Percentiles rank a stretch among this genome's conserved stretches.
These are phyloP conservation scores for Hibiscus trionum DNA, from an alignment of 345 rosid species.

Conservation along the genomic window DNA sequence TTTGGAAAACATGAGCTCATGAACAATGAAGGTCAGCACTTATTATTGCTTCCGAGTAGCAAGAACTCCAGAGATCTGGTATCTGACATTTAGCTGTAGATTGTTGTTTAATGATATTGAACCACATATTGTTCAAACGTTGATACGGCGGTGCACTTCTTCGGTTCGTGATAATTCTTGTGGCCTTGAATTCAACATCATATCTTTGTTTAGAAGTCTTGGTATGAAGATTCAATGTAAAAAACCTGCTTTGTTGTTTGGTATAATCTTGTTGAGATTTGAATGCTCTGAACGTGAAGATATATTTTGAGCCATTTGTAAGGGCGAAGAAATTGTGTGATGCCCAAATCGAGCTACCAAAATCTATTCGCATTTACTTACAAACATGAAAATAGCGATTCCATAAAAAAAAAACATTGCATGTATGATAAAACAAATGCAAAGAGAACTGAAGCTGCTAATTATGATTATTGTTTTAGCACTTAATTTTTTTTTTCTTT, in stretches of 20 bases:
- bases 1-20: slow-evolving; percentile 60
- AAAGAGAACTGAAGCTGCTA: too few species aligned
- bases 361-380: too few species aligned
- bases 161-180: background rate
- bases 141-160: background rate
- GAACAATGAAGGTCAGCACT: background rate
- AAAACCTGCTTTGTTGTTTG: background rate
- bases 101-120: background rate
- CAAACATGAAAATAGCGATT: too few species aligned
- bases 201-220: background rate
- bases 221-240: background rate
- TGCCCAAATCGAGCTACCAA: too few species aligned
- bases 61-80: background rate
- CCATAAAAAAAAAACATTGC: too few species aligned
- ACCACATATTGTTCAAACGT: background rate
- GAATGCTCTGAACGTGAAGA: too few species aligned
- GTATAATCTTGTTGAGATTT: background rate
- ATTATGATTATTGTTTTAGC: too few species aligned
- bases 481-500: too few species aligned
- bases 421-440: too few species aligned
- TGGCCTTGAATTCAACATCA: background rate
- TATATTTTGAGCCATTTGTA: too few species aligned
- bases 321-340: too few species aligned
- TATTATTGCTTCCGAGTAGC: background rate
- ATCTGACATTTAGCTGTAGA: background rate